Conservation (phyloP, 192 early-diverging fungal genomes). For the Coemansia sp. region DNA sequence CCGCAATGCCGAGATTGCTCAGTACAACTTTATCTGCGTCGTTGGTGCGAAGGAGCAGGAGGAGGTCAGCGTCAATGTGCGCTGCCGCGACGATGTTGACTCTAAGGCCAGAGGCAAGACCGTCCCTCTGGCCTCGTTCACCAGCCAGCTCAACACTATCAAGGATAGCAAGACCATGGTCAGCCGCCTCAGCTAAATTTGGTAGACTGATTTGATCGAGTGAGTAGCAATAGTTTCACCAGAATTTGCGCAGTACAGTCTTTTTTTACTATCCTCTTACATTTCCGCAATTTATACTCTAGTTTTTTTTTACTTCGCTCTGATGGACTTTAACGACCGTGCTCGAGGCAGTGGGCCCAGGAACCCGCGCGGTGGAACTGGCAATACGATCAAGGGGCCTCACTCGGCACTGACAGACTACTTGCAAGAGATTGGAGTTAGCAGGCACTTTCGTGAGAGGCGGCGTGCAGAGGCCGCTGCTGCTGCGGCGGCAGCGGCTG, state of each 20-base stretch:
- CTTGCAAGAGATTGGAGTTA: conserved; percentile 48
- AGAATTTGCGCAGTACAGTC: background rate
- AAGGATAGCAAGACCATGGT: conserved; percentile 61
- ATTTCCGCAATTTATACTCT: conserved; percentile 3
- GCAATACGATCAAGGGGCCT: conserved; percentile 40
- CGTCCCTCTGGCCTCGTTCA: conserved; percentile 65
- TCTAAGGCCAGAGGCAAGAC: conserved; percentile 82
- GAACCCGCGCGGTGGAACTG: background rate
- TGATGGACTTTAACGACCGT: conserved; percentile 45
- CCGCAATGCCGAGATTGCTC: conserved; percentile 87
- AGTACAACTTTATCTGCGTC: conserved; percentile 96
- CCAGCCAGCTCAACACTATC: conserved; percentile 67
- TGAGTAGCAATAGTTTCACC: no score
- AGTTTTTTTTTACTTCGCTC: conserved; percentile 1
- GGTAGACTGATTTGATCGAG: background rate
- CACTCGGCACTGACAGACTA: conserved; percentile 53
- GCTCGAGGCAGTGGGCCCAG: conserved; percentile 20
- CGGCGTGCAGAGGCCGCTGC: conserved; percentile 33
- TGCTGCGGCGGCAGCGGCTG: conserved; percentile 6
- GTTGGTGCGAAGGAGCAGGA: conserved; percentile 84
- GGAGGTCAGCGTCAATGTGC: conserved; percentile 81
- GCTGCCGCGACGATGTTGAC: conserved; percentile 82
- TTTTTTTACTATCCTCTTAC: background rate
- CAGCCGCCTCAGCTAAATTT: conserved; percentile 54
- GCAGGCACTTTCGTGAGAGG: conserved; percentile 45